These are phyloP conservation scores for Pneumocystis murina DNA, from an alignment of 1,139 yeast species.

Conservation along the genomic window DNA sequence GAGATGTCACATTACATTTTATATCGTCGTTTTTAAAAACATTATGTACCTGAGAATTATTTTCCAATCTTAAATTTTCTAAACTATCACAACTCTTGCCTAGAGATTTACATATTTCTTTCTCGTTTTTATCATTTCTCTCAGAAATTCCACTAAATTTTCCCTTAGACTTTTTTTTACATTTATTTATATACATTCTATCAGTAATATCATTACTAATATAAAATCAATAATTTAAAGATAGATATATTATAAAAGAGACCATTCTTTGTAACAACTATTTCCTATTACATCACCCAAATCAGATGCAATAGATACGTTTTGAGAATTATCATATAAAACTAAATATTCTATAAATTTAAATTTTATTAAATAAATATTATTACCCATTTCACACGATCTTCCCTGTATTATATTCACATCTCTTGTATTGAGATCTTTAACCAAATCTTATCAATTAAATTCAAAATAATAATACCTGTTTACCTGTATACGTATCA, in stretches of 20 bases:
- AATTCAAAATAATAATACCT: neutral
- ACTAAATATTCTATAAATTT: neutral
- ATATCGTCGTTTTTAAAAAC: neutral
- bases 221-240: neutral
- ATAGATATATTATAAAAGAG: neutral
- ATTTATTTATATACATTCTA: neutral
- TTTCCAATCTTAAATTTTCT: neutral
- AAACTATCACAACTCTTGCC: neutral
- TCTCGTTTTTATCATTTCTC: neutral
- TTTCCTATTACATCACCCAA: neutral
- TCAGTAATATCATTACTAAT: neutral
- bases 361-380: neutral
- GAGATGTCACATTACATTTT: neutral
- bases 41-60: neutral
- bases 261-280: neutral
- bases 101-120: neutral
- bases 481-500: neutral
- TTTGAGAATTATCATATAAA: neutral
- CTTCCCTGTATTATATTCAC: neutral
- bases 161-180: neutral
- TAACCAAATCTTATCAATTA: neutral
- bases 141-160: neutral
- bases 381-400: neutral
- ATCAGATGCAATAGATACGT: neutral
- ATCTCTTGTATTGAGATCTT: neutral